These are phyloP conservation scores for Tulasnella sp. DNA, from an alignment of 768 basidiomycete species.

Conservation along the genomic window DNA sequence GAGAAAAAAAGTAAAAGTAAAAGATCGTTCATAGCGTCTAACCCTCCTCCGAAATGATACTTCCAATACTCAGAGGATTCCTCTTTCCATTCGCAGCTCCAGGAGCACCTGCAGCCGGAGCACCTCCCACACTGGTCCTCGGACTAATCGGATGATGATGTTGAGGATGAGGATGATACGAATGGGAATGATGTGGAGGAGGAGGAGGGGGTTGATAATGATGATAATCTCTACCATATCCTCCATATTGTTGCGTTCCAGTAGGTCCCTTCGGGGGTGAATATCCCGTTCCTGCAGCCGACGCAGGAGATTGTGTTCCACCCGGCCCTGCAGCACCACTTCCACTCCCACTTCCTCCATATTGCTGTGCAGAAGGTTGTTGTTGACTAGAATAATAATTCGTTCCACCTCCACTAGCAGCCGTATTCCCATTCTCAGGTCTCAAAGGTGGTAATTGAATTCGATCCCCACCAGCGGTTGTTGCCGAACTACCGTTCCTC, in stretches of 20 bases:
- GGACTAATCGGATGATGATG: too few species aligned
- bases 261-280: conserved; percentile 13
- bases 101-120: not conserved
- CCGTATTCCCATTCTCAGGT: conserved; percentile 4
- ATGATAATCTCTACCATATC: too few species aligned
- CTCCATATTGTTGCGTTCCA: conserved; percentile 5
- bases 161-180: conserved; percentile 6
- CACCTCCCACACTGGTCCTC: too few species aligned
- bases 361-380: too few species aligned
- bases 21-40: too few species aligned
- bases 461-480: too few species aligned
- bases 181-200: not conserved
- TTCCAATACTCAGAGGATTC: conserved; percentile 56
- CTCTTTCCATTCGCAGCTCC: conserved; percentile 35
- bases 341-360: conserved; percentile 3
- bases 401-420: not conserved
- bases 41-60: conserved; percentile 47
- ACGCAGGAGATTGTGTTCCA: conserved; percentile 17
- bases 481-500: too few species aligned
- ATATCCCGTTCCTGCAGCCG: conserved; percentile 15
- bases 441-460: conserved; percentile 48
- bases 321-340: too few species aligned
- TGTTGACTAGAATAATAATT: not conserved
- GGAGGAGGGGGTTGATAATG: too few species aligned
- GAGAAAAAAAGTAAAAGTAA: not conserved